These are phyloP conservation scores for Boletus reticulatus DNA, from an alignment of 768 basidiomycete species.

Conservation along the genomic window DNA sequence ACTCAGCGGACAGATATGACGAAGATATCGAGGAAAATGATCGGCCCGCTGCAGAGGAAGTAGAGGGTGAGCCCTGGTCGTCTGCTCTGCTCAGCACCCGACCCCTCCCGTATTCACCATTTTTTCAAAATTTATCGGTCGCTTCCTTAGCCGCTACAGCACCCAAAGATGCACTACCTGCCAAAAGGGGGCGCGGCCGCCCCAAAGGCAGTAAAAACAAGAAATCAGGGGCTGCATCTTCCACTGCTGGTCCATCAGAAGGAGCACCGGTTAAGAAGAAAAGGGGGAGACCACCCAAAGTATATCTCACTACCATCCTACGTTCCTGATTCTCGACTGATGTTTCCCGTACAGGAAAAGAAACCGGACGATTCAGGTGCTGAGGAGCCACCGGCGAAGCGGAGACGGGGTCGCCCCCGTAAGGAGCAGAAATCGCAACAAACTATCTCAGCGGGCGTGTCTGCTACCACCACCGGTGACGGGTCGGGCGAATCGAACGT, in stretches of 20 bases:
- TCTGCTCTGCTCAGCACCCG: conserved; percentile 12
- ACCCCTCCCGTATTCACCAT: conserved; percentile 12
- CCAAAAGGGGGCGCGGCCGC: conserved; percentile 82
- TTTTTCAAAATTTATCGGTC: conserved; percentile 21
- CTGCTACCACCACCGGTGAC: conserved; percentile 30
- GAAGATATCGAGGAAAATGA: conserved; percentile 60
- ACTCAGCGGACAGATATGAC: conserved; percentile 50
- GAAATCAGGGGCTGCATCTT: conserved; percentile 39
- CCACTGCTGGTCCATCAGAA: conserved; percentile 28
- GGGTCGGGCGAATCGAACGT: conserved; percentile 46
- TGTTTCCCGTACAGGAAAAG: conserved; percentile 27
- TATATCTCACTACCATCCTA: conserved; percentile 19
- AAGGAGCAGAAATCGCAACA: conserved; percentile 55
- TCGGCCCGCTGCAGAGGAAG: conserved; percentile 34
- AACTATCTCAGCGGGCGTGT: conserved; percentile 35
- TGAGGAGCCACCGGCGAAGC: conserved; percentile 55
- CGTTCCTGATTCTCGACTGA: conserved; percentile 25
- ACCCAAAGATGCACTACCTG: conserved; percentile 35
- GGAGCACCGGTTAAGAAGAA: conserved; percentile 39
- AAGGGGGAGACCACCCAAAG: conserved; percentile 53
- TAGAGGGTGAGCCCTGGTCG: conserved; percentile 27
- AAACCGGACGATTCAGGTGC: conserved; percentile 45
- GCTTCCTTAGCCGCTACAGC: conserved; percentile 38
- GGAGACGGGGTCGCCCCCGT: conserved; percentile 73
- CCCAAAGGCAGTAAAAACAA: conserved; percentile 88